These are phyloP conservation scores for Murraya paniculata DNA, from an alignment of 345 rosid genomes.

Conservation along the genomic window DNA sequence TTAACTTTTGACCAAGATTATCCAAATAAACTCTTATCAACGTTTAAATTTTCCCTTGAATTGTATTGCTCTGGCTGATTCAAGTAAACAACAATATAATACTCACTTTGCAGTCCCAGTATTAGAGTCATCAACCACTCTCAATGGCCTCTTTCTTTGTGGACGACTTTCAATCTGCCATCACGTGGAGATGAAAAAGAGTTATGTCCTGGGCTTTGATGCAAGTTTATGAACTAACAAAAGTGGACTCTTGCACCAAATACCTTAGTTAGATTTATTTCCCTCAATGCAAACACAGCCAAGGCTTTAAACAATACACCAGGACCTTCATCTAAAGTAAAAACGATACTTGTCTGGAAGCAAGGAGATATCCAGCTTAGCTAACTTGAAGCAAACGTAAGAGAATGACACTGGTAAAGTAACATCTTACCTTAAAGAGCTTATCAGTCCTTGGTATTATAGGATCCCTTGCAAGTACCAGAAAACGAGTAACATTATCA, in stretches of 20 bases:
- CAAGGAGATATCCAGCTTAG: conserved; percentile 1
- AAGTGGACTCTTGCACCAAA: neutral
- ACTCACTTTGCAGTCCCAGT: conserved; percentile 52
- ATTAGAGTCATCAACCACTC: conserved; percentile 55
- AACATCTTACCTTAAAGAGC: conserved; percentile 33
- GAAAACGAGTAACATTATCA: conserved; percentile 41
- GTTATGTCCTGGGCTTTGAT: neutral
- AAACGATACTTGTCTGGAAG: conserved; percentile 50
- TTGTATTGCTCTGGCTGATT: neutral
- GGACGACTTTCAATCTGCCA: conserved; percentile 55
- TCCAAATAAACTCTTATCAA: neutral
- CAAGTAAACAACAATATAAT: neutral
- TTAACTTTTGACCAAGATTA: neutral
- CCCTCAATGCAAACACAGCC: conserved; percentile 54
- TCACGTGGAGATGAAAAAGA: neutral
- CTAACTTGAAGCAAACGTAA: neutral
- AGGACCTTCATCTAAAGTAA: conserved; percentile 54
- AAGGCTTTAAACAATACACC: conserved; percentile 54
- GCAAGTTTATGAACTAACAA: neutral
- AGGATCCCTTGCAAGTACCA: conserved; percentile 60
- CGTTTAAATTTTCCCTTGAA: neutral
- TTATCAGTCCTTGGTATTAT: conserved; percentile 42
- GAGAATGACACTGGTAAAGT: neutral
- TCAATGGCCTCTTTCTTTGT: conserved; percentile 44
- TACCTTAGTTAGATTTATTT: conserved; percentile 52